These are phyloP conservation scores for Debaryomyces prosopidis DNA, from an alignment of 805 yeast genomes.

Conservation along the genomic window DNA sequence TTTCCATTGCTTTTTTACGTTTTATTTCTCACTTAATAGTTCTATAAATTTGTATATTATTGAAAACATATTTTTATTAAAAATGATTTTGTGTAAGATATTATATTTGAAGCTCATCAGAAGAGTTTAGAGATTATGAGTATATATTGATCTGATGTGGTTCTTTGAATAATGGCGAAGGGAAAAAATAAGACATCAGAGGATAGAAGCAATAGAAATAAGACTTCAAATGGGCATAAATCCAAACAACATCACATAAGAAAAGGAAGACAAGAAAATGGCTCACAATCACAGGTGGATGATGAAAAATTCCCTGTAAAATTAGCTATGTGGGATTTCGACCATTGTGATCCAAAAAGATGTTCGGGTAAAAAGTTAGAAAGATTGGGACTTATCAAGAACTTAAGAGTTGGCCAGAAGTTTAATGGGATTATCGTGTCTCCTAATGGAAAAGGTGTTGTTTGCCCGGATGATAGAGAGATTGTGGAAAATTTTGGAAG, in stretches of 20 bases:
- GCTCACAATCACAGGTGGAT: constrained; percentile 20
- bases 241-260: constrained; percentile 52
- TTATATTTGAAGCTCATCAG: too few relatives aligned
- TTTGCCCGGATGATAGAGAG: constrained; percentile 82
- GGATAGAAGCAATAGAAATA: constrained; percentile 29
- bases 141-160: too few relatives aligned
- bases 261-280: constrained; percentile 34
- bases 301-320: constrained; percentile 65
- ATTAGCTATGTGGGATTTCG: constrained; percentile 98
- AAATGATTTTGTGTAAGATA: too few relatives aligned
- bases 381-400: constrained; percentile 78
- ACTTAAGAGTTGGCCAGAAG: constrained; percentile 87
- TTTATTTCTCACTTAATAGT: constrained; percentile 1
- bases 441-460: constrained; percentile 88
- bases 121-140: too few relatives aligned
- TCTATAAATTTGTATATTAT: constrained; percentile 4
- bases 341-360: constrained; percentile 97
- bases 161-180: constrained; percentile 43
- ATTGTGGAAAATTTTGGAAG: constrained; percentile 81
- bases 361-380: constrained; percentile 95
- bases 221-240: constrained; percentile 58
- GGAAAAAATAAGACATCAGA: constrained; percentile 56
- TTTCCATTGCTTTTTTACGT: background rate
- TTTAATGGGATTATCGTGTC: constrained; percentile 88
- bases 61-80: background rate